Base-by-base conservation (phyloP, 345 rosid species). In the Eucalyptus camaldulensis region DNA sequence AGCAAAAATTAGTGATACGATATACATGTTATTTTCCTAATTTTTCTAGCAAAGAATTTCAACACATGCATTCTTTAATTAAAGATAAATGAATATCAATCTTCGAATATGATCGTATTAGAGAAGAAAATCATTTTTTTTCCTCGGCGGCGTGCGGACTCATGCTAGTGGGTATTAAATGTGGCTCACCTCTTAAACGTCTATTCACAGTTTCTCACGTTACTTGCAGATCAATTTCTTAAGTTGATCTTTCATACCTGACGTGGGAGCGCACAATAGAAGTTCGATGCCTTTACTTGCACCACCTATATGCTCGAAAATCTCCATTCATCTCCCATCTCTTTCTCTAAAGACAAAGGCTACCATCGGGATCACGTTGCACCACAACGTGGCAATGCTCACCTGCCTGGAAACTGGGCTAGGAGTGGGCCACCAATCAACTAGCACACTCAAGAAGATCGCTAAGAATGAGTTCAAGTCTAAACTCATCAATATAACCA, bases 351-450 rank as follows among this genome's bases (percentile, higher is more conserved):
- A 10, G 62, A 56, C 0, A 0, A 56, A 56, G 62, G 13, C 62
- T 5, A 25, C 29, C 62, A 56, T 25, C 0, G 1, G 62, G 13
- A 56, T 56, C 62, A 56, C 6, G 13, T 56, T 56, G 62, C 62
- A 53, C 10, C 58, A 19, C 24, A 24, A 56, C 13, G 0, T 0
- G 12, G 13, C 62, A 56, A 56, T 0, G 0, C 29, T 25, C 29
- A 56, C 62, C 13, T 56, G 1, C 29, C 1, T 9, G 6, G 27
- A 56, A 56, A 56, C 29, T 10, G 0, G 29, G 13, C 29, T 24
- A 10, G 62, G 13, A 56, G 62, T 2, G 6, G 29, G 29, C 62
- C 62, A 56, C 29, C 62, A 56, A 56, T 56, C 3, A 56, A 24
- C 29, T 53, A 53, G 25, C 25, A 53, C 10, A 53, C 25, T 53